Evolutionary conservation across 208 protist genomes (phyloP).

Genomic region (Leishmania martiniquensis): DNA sequence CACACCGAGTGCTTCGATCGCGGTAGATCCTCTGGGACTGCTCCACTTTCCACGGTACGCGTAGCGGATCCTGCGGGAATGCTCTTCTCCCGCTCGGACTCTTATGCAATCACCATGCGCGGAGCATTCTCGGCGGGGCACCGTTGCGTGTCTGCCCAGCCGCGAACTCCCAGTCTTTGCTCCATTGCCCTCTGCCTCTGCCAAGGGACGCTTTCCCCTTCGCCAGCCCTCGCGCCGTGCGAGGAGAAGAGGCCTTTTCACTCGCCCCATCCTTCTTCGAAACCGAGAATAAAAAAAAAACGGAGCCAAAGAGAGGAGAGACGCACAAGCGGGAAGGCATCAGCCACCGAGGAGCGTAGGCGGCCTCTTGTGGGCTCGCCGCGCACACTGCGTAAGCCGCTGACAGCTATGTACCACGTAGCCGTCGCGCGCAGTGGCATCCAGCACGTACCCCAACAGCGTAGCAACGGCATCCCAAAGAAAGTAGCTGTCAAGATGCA

Average conservation of each 20-base stretch:
- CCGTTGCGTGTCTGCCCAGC: no score
- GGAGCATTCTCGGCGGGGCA: no score
- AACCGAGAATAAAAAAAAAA: no score
- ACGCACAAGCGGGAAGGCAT: neutral
- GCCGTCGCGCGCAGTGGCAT: neutral
- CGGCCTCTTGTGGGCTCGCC: neutral
- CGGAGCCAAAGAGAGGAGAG: neutral
- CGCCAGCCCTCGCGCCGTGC: neutral
- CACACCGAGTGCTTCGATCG: neutral
- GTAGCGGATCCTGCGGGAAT: neutral
- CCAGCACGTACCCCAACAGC: neutral
- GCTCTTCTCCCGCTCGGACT: no score
- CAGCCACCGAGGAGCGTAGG: neutral
- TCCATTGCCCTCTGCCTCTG: no score
- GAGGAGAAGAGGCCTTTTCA: neutral
- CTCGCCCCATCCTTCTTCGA: no score
- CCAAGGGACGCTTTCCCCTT: neutral
- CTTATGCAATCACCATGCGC: neutral
- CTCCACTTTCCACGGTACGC: neutral
- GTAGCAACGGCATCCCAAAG: neutral
- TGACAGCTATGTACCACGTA: neutral
- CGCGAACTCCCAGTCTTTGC: no score
- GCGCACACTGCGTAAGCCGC: neutral
- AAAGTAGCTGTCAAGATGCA: neutral
- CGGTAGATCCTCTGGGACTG: neutral